These are phyloP conservation scores for Macrolepiota dolichaula DNA, from an alignment of 768 basidiomycete genomes.

Conservation along the genomic window DNA sequence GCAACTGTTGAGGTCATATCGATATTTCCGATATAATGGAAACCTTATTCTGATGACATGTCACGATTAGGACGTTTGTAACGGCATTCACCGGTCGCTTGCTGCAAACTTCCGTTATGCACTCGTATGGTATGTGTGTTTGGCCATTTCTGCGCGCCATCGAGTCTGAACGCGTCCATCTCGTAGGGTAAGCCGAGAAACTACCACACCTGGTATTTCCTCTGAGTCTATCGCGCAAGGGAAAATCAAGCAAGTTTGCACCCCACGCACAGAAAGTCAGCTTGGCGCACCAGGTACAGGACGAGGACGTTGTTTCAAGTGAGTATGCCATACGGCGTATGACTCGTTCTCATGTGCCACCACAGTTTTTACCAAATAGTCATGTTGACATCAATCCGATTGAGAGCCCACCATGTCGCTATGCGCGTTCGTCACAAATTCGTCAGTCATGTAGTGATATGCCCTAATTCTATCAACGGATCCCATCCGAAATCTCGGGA, in stretches of 20 bases:
- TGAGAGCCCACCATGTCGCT: not conserved
- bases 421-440: not conserved
- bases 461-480: not conserved
- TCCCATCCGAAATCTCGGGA: not conserved
- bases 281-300: slow-evolving; percentile 75
- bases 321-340: slow-evolving; percentile 26
- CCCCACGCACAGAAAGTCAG: slow-evolving; percentile 96
- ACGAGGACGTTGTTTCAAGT: slow-evolving; percentile 91
- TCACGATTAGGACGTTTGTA: slow-evolving; percentile 71
- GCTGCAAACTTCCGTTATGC: slow-evolving; percentile 92
- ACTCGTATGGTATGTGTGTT: slow-evolving; percentile 69
- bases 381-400: not conserved
- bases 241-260: slow-evolving; percentile 90
- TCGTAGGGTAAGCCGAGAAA: slow-evolving; percentile 2
- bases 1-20: slow-evolving; percentile 81
- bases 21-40: not conserved
- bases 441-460: not conserved
- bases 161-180: not conserved
- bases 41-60: not conserved
- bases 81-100: slow-evolving; percentile 88
- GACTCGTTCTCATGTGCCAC: slow-evolving; percentile 26
- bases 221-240: slow-evolving; percentile 39
- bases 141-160: not conserved
- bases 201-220: not conserved
- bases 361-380: slow-evolving; percentile 29